phyloP scores from a whole-genome alignment of 306 rosid species.

The Canavalia gladiata region DNA sequence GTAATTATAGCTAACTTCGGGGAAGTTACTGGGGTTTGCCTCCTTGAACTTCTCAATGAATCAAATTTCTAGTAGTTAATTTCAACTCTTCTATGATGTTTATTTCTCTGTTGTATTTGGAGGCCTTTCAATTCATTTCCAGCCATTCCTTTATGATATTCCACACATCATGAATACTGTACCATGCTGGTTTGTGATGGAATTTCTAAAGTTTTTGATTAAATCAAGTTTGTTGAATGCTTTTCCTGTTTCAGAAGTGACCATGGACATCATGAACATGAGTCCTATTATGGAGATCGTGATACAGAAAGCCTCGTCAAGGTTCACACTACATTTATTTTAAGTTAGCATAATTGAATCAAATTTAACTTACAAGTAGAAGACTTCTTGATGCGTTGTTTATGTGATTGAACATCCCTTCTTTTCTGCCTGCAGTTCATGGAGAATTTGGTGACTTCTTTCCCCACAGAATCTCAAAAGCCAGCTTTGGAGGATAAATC shows the following conservation, averaged over 20 bases:
- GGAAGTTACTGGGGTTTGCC: slow-evolving; percentile 20
- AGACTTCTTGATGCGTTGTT: slow-evolving; percentile 4
- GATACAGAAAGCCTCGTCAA: slow-evolving; percentile 90
- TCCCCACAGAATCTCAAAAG: slow-evolving; percentile 65
- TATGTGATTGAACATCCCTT: slow-evolving; percentile 29
- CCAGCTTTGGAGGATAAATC: slow-evolving; percentile 74
- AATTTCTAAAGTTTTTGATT: slow-evolving; percentile 35
- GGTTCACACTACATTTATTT: slow-evolving; percentile 59
- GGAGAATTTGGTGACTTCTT: slow-evolving; percentile 75
- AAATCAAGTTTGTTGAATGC: slow-evolving; percentile 34
- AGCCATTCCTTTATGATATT: slow-evolving; percentile 13
- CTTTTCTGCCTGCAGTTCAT: slow-evolving; percentile 61
- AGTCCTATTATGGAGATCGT: slow-evolving; percentile 95
- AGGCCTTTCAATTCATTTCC: slow-evolving; percentile 15
- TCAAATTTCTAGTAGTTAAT: slow-evolving; percentile 18
- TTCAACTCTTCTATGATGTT: slow-evolving; percentile 15
- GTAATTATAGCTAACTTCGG: slow-evolving; percentile 29
- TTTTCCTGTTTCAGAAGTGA: slow-evolving; percentile 70
- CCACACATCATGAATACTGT: slow-evolving; percentile 1
- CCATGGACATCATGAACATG: slow-evolving; percentile 96
- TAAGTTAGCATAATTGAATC: slow-evolving; percentile 35
- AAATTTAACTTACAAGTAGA: slow-evolving; percentile 33
- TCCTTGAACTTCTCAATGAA: slow-evolving; percentile 32
- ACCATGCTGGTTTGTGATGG: slow-evolving; percentile 23
- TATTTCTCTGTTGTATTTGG: slow-evolving; percentile 22